Conservation (phyloP, 306 rosid species). For the Mimosa pudica region DNA sequence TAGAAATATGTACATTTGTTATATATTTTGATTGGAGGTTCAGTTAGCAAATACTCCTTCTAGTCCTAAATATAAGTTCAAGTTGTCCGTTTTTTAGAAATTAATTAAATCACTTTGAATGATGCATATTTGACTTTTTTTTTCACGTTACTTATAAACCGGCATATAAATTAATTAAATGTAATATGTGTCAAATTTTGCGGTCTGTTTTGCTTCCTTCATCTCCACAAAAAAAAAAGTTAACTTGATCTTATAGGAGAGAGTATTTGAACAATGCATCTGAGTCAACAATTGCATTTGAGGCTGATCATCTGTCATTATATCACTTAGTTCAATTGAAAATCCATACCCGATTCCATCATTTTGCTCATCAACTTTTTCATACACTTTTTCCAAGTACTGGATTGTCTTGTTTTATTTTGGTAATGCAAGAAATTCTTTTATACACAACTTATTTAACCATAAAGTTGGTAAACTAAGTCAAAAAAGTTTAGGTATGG, state of each 20-base stretch:
- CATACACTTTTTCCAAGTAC: conserved; percentile 12
- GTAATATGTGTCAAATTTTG: too few relatives aligned
- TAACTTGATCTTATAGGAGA: too few relatives aligned
- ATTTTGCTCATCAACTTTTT: not conserved
- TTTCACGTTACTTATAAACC: too few relatives aligned
- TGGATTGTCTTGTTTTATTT: conserved; percentile 27
- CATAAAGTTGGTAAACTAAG: conserved; percentile 10
- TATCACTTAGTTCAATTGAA: not conserved
- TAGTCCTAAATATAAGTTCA: too few relatives aligned
- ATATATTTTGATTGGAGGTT: not conserved
- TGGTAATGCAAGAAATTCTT: conserved; percentile 21
- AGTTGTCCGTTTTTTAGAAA: too few relatives aligned
- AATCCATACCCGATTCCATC: not conserved
- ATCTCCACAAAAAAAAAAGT: too few relatives aligned
- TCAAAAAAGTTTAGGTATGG: conserved; percentile 5
- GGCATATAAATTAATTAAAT: too few relatives aligned
- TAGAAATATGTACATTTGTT: not conserved
- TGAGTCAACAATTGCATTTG: not conserved
- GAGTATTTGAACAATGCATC: not conserved
- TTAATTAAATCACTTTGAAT: too few relatives aligned
- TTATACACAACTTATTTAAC: conserved; percentile 7
- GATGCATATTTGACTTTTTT: too few relatives aligned
- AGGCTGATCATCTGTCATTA: not conserved
- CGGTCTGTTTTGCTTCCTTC: too few relatives aligned
- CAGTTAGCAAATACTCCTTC: not conserved